Evolutionary conservation across 352 stramenopile species (phyloP).

Genomic region (Hyaloperonospora brassicae): DNA sequence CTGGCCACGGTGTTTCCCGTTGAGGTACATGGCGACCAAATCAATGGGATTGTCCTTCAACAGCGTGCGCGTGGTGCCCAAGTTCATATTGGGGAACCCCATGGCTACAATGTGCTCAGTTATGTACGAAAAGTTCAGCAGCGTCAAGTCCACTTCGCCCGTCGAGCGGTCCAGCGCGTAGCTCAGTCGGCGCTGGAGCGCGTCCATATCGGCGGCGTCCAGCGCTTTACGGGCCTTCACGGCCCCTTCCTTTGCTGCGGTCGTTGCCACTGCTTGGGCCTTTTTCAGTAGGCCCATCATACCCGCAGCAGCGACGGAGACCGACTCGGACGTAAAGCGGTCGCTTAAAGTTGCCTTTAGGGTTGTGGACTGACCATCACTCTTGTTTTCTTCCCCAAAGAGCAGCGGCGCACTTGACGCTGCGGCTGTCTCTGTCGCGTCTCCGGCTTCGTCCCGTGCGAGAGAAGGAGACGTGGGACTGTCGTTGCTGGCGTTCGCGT

Average conservation of each 20-base stretch:
- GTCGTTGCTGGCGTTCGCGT: slow-evolving; percentile 10
- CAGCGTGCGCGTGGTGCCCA: slow-evolving; percentile 61
- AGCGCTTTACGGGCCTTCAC: slow-evolving; percentile 76
- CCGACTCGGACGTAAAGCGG: slow-evolving; percentile 60
- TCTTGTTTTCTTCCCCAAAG: slow-evolving; percentile 28
- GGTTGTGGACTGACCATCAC: slow-evolving; percentile 37
- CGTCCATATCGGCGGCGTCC: slow-evolving; percentile 81
- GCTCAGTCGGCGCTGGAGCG: slow-evolving; percentile 69
- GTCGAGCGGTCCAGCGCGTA: slow-evolving; percentile 72
- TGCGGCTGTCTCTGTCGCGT: slow-evolving; percentile 5
- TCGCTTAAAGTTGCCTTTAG: slow-evolving; percentile 52
- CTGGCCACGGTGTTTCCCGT: slow-evolving; percentile 88
- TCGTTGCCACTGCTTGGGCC: slow-evolving; percentile 59
- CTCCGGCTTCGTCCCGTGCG: slow-evolving; percentile 1
- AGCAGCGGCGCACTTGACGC: slow-evolving; percentile 14
- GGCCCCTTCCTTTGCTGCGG: slow-evolving; percentile 66
- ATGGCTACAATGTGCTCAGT: slow-evolving; percentile 85
- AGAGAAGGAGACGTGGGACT: slow-evolving; percentile 10
- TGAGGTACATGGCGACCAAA: slow-evolving; percentile 90
- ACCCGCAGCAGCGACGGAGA: slow-evolving; percentile 56
- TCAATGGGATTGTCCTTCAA: slow-evolving; percentile 87
- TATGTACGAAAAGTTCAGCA: slow-evolving; percentile 90
- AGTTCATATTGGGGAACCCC: slow-evolving; percentile 87
- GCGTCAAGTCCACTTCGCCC: slow-evolving; percentile 72
- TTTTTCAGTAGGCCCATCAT: slow-evolving; percentile 85